Evolutionary conservation across 139 green algal species (phyloP).

Genomic region (Desmodesmus armatus): DNA sequence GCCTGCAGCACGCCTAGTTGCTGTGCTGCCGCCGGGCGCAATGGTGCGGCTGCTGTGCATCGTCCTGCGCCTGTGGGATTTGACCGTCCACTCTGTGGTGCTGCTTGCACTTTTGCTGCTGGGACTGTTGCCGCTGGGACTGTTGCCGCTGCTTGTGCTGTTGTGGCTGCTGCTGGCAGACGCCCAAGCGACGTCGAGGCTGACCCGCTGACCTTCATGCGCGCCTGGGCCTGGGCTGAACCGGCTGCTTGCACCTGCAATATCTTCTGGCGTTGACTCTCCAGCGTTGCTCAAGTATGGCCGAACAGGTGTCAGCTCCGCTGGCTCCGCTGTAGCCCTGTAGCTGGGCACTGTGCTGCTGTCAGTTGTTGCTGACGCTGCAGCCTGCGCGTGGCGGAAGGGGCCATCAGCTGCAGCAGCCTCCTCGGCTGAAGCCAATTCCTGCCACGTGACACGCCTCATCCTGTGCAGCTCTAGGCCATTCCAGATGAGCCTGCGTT

Average conservation of each 20-base stretch:
- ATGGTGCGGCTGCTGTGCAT: not conserved
- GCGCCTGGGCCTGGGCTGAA: too few species aligned
- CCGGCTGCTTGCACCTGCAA: too few species aligned
- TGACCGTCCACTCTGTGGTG: not conserved
- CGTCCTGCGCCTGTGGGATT: not conserved
- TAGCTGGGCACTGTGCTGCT: too few species aligned
- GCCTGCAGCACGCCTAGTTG: not conserved
- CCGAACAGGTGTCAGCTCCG: too few species aligned
- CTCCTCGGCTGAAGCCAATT: not conserved
- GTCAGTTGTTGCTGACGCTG: too few species aligned
- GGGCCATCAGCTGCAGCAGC: not conserved
- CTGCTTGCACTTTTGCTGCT: not conserved
- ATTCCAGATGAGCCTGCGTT: not conserved
- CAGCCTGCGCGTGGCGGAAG: too few species aligned
- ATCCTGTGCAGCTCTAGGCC: slow-evolving; percentile 19
- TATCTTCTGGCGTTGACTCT: too few species aligned
- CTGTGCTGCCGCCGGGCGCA: not conserved
- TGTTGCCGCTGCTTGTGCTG: not conserved
- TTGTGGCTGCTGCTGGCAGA: not conserved
- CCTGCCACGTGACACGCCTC: not conserved
- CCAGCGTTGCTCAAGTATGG: too few species aligned
- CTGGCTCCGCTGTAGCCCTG: too few species aligned
- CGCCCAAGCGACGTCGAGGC: too few species aligned
- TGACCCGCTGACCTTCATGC: too few species aligned
- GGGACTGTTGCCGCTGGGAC: not conserved